Conservation (phyloP, 139 green algal genomes). For the Mesotaenium endlicherianum region DNA sequence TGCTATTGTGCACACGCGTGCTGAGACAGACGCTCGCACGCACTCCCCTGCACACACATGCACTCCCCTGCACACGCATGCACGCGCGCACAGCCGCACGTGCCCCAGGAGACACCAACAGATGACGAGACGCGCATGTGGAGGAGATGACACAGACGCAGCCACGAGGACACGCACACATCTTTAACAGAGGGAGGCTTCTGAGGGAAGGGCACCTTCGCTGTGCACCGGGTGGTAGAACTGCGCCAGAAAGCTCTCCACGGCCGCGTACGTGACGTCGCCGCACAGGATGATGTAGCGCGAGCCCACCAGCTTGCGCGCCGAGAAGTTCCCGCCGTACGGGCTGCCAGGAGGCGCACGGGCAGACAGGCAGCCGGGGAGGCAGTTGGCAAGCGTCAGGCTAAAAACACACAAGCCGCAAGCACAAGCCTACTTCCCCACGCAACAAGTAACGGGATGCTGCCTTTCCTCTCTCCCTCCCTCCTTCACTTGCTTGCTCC, state of each 20-base stretch:
- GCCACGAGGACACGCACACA: too few species aligned
- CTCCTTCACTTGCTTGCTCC: not conserved
- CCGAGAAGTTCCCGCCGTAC: conserved; percentile 4
- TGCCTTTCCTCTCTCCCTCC: not conserved
- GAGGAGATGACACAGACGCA: too few species aligned
- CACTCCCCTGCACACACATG: too few species aligned
- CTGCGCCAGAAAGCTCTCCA: not conserved
- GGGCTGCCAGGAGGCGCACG: conserved; percentile 16
- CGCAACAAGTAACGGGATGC: not conserved
- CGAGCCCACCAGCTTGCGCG: not conserved
- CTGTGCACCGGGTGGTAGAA: conserved; percentile 9
- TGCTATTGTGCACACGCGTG: too few species aligned
- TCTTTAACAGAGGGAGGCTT: too few species aligned
- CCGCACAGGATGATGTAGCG: conserved; percentile 27
- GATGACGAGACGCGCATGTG: too few species aligned
- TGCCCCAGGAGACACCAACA: too few species aligned
- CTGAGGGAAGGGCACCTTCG: conserved; percentile 14
- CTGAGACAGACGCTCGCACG: too few species aligned
- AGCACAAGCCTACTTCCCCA: not conserved
- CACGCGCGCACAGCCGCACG: too few species aligned
- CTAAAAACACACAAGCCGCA: too few species aligned
- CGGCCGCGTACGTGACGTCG: not conserved
- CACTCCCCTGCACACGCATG: too few species aligned
- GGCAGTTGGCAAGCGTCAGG: too few species aligned
- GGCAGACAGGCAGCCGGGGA: not conserved